Evolutionary conservation across 1,284 basidiomycete species (phyloP), one percentile per base, ranked within the genome.

Genomic region (Irpex sp.): DNA sequence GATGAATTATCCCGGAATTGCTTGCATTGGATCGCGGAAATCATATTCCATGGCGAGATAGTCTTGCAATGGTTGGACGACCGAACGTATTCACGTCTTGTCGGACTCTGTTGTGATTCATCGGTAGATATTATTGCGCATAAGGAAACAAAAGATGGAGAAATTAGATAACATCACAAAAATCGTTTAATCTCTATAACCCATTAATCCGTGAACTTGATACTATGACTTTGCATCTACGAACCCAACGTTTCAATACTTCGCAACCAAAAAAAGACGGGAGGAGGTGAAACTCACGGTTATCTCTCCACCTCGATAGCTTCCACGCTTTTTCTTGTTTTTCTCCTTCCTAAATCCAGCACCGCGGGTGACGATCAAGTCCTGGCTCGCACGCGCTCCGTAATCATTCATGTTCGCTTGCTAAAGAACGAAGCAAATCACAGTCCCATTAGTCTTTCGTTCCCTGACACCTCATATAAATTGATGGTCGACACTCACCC

Each of bases 241-340:
- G 67, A 62, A 65, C 19, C 35, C 33, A 62, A 66, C 49, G 15
- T 39, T 37, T 46, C 17, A 66, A 43, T 8, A 56, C 57, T 47
- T 26, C 26, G 11, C 13, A 31, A 50, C 57, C 5, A 19, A 46
- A 46, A 5, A 13, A 0, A 15, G 54, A 63, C 31, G 8, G 64
- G 39, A 37, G 60, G 61, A 47, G 33, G 19, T 4, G 0, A 4
- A 49, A 79, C 86, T 74, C 72, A 94, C 91, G 39, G 94, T 95
- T 66, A 97, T 97, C 69, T 94, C 92, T 39, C 95, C 95, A 17
- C 95, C 95, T 57, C 85, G 85, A 76, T 97, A 97, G 67, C 90
- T 93, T 2, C 95, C 97, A 69, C 92, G 83, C 80, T 99, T 98
- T 81, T 98, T 98, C 86, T 99, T 99, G 81, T 98, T 98, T 81